Base-by-base conservation (phyloP, 2,329 filamentous ascomycete genomes). In the Trichoderma sp. region DNA sequence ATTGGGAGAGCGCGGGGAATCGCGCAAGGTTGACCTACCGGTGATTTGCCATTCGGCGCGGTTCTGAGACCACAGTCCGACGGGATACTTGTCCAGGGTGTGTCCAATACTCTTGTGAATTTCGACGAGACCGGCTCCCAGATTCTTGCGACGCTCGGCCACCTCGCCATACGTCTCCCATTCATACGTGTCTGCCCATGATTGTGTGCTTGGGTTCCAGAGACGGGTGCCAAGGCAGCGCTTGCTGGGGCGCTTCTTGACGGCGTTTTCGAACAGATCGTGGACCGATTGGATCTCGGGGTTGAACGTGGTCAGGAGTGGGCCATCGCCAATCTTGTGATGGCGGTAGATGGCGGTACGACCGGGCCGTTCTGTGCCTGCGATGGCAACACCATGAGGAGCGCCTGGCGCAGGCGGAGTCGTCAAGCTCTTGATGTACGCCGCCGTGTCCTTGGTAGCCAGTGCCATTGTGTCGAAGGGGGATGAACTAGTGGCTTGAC, bases 51-150 rank as follows among this genome's bases (percentile, higher is more conserved):
- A 97, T 85, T 97, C 94, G 2, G 93, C 92, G 77, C 94, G 89
- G 84, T 97, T 97, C 83, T 94, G 93, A 80, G 93, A 95, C 94
- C 94, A 97, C 67, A 97, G 83, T n/a, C 94, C 94, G 78, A 97
- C 88, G 71, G 93, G 93, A 81, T 93, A 93, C 81, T 93, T 91
- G 41, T 88, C 85, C 35, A 79, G 77, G n/a, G 81, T 77, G 77
- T 96, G 88, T 71, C 94, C 94, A 77, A 91, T 87, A 80, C 91
- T 88, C 82, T 93, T 89, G 84, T 97, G 94, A 79, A 98, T 85
- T 84, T 97, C 93, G 53, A 95, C 92, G 65, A 98, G 85, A 75
- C 96, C 97, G 53, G 93, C 93, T 78, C 97, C 97, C 79, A 98
- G 90, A 83, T 97, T 94, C 82, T 93, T 93, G 81, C 94, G 91